Conservation (phyloP, 768 basidiomycete species). For the Russula emetica region DNA sequence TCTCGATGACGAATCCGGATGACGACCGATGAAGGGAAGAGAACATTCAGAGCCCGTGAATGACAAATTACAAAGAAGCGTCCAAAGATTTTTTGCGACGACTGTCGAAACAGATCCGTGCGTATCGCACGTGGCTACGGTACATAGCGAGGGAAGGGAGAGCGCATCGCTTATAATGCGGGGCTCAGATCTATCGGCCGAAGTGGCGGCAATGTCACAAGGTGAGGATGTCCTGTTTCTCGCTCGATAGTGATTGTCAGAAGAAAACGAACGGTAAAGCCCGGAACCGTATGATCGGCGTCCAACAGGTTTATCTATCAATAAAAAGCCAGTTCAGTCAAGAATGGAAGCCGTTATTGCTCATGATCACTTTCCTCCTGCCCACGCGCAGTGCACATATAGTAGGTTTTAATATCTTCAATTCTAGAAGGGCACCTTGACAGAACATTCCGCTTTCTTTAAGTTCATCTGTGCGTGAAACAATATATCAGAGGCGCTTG, state of each 20-base stretch:
- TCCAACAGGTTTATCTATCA: not conserved
- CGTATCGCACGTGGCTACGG: not conserved
- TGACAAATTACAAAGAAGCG: not conserved
- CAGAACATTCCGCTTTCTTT: conserved; percentile 3
- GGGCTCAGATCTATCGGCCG: not conserved
- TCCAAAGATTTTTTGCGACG: not conserved
- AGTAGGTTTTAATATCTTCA: not conserved
- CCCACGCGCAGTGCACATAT: not conserved
- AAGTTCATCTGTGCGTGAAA: not conserved
- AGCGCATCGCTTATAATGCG: conserved; percentile 1
- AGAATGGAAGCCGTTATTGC: not conserved
- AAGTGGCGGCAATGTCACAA: not conserved
- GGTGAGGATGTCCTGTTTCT: not conserved
- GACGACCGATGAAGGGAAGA: not conserved
- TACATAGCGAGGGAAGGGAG: not conserved
- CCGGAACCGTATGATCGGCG: not conserved
- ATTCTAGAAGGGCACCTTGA: not conserved
- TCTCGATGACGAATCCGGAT: not conserved
- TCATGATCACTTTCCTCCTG: no score
- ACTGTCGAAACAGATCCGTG: not conserved
- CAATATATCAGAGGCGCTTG: not conserved
- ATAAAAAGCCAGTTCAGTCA: not conserved
- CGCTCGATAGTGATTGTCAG: not conserved
- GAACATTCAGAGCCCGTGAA: not conserved
- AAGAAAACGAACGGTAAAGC: not conserved